Evolutionary conservation across 106 monocot genomes (phyloP).

Genomic region (Xerophyta viscosa): DNA sequence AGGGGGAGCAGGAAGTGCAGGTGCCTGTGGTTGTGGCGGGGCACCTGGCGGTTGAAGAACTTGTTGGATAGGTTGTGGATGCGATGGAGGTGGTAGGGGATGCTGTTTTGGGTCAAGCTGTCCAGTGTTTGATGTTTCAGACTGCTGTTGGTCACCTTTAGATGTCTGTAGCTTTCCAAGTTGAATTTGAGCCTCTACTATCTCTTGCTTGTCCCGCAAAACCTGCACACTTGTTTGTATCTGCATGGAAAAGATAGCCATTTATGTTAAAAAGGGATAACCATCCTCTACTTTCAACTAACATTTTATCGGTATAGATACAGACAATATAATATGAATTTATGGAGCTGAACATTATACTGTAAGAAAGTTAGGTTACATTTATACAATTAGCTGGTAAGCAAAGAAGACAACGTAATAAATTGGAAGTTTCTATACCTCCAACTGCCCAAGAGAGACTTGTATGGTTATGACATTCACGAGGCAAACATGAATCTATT

Average conservation of each 20-base stretch:
- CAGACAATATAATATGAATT: too few relatives aligned
- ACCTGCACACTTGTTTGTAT: slow-evolving; percentile 70
- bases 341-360: too few relatives aligned
- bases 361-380: too few relatives aligned
- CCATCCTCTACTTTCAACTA: too few relatives aligned
- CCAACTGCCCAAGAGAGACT: too few relatives aligned
- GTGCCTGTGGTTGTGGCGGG: slow-evolving; percentile 14
- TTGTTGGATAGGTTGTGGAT: slow-evolving; percentile 11
- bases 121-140: slow-evolving; percentile 11
- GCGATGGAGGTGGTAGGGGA: slow-evolving; percentile 8
- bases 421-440: too few relatives aligned
- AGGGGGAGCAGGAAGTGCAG: slow-evolving; percentile 19
- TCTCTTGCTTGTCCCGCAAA: slow-evolving; percentile 71
- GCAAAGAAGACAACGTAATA: too few relatives aligned
- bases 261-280: too few relatives aligned
- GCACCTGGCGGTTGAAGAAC: slow-evolving; percentile 10
- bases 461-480: too few relatives aligned
- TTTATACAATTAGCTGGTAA: too few relatives aligned
- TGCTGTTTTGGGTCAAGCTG: slow-evolving; percentile 15
- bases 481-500: too few relatives aligned
- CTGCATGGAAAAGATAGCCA: slow-evolving; percentile 34
- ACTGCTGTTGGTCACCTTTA: slow-evolving; percentile 18
- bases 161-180: slow-evolving; percentile 44
- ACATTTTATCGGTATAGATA: too few relatives aligned
- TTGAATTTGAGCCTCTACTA: slow-evolving; percentile 57